Conservation (phyloP, 371 early-diverging fungal species). For the Aphelidium insulamus region DNA sequence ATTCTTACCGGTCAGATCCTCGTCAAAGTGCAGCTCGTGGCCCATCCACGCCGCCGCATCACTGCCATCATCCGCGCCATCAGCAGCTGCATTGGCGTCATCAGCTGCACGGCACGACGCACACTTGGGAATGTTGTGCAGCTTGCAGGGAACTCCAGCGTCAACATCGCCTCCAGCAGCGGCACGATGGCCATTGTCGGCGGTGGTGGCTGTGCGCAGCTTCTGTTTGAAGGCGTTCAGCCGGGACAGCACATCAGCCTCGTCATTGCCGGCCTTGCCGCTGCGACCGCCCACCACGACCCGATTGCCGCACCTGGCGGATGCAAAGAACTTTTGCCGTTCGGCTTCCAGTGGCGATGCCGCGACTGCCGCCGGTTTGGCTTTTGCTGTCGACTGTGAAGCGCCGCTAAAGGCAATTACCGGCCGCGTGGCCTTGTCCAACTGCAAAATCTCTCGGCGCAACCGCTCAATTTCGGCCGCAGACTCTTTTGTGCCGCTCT, state of each 20-base stretch:
- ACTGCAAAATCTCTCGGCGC: no score
- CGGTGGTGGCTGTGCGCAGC: no score
- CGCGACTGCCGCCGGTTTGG: no score
- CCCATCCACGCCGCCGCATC: conserved; percentile 38
- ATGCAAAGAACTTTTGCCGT: not conserved
- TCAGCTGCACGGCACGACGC: conserved; percentile 25
- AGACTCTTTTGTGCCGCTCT: not conserved
- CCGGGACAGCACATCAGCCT: conserved; percentile 7
- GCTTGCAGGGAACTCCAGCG: conserved; percentile 17
- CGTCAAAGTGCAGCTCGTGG: conserved; percentile 39
- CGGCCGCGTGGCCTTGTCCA: no score
- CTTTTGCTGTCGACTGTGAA: no score
- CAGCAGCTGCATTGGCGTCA: conserved; percentile 2
- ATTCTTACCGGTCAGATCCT: conserved; percentile 37
- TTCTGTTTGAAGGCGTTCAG: no score
- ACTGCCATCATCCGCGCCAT: conserved; percentile 4
- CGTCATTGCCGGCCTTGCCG: conserved; percentile 13
- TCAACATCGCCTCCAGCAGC: conserved; percentile 3
- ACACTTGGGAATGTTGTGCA: conserved; percentile 38
- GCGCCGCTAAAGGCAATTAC: no score
- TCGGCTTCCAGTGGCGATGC: no score
- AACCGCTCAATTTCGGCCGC: no score
- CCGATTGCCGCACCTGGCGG: not conserved
- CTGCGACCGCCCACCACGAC: conserved; percentile 6
- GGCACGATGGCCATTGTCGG: not conserved